A percentile compares a stretch with the other conserved stretches of the same genome.
Evolutionary conservation across 2,329 filamentous ascomycete genomes (phyloP).

Genomic region (Aschersonia sp.): DNA sequence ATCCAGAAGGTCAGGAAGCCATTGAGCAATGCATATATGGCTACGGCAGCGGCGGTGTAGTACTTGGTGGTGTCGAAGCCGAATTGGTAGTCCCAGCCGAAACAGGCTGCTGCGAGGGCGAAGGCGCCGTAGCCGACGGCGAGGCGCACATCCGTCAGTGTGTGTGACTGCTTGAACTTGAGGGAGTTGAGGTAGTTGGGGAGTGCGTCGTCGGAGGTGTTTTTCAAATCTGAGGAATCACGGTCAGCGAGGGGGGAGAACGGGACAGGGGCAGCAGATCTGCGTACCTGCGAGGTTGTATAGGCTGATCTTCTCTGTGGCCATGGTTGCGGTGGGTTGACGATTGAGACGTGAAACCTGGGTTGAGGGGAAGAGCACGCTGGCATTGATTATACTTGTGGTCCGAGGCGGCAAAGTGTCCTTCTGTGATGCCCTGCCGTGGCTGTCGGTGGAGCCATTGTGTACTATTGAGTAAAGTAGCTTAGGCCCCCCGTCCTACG

Average conservation of each 20-base stretch:
- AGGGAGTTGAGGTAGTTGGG: slow-evolving; percentile 86
- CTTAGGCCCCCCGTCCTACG: no score
- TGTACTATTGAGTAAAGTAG: not conserved
- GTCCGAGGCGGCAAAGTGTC: not conserved
- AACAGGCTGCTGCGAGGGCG: slow-evolving; percentile 64
- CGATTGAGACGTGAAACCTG: no score
- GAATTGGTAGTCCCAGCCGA: slow-evolving; percentile 81
- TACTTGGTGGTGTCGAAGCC: slow-evolving; percentile 79
- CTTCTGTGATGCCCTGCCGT: not conserved
- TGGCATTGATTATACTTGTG: no score
- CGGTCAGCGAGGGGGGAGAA: no score
- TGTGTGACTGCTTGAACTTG: slow-evolving; percentile 70
- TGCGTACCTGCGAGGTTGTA: slow-evolving; percentile 50
- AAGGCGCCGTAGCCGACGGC: slow-evolving; percentile 74
- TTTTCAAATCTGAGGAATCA: slow-evolving; percentile 65
- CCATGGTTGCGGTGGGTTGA: slow-evolving; percentile 12
- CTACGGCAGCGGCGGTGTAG: slow-evolving; percentile 68
- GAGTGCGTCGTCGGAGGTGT: slow-evolving; percentile 89
- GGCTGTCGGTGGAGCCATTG: slow-evolving; percentile 1
- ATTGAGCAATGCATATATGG: slow-evolving; percentile 68
- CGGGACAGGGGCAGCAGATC: not conserved
- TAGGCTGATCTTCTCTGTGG: slow-evolving; percentile 44
- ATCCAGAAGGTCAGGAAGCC: slow-evolving; percentile 71
- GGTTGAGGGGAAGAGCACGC: no score
- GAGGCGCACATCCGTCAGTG: slow-evolving; percentile 69